Percentiles rank a stretch among this genome's conserved stretches.
These are phyloP conservation scores for Linderniella brevidens DNA, from an alignment of 257 asterid species.

Conservation along the genomic window DNA sequence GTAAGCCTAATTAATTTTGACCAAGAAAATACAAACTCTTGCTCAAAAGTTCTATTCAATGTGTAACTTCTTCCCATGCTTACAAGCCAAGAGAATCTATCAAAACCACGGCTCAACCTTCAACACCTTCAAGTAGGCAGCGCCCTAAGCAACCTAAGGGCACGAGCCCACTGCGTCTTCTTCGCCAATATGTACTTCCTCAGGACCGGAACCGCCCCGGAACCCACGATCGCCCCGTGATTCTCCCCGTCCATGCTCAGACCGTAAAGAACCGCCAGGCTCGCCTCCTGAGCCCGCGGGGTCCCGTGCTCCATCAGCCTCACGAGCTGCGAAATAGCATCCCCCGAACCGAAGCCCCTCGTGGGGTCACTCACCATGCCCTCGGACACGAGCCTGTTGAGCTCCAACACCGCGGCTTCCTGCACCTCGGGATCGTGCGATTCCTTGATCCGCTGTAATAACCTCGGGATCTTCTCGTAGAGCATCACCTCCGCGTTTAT, in stretches of 20 bases:
- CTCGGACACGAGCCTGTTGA: slow-evolving; percentile 49
- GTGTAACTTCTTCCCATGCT: no score
- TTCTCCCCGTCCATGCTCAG: slow-evolving; percentile 71
- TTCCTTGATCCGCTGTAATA: slow-evolving; percentile 39
- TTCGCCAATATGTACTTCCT: slow-evolving; percentile 45
- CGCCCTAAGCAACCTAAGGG: slow-evolving; percentile 60
- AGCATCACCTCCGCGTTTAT: slow-evolving; percentile 47
- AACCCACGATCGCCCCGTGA: slow-evolving; percentile 55
- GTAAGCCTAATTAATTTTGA: no score
- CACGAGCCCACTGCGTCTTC: slow-evolving; percentile 44
- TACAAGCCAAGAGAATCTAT: no score
- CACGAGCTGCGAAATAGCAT: slow-evolving; percentile 61
- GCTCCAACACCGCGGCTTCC: slow-evolving; percentile 64
- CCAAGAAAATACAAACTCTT: no score
- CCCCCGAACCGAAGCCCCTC: slow-evolving; percentile 34
- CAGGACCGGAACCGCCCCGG: slow-evolving; percentile 62
- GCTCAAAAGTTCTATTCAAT: no score
- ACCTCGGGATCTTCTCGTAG: slow-evolving; percentile 64
- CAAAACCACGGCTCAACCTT: no score
- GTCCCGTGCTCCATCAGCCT: slow-evolving; percentile 41
- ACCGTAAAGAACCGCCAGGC: slow-evolving; percentile 46
- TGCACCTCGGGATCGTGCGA: slow-evolving; percentile 31
- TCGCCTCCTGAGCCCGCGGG: slow-evolving; percentile 43
- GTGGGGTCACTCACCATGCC: slow-evolving; percentile 41
- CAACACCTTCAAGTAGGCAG: slow-evolving; percentile 24